Evolutionary conservation across 176 grass and related monocot genomes (phyloP).

Genomic region (Musa itinerans): DNA sequence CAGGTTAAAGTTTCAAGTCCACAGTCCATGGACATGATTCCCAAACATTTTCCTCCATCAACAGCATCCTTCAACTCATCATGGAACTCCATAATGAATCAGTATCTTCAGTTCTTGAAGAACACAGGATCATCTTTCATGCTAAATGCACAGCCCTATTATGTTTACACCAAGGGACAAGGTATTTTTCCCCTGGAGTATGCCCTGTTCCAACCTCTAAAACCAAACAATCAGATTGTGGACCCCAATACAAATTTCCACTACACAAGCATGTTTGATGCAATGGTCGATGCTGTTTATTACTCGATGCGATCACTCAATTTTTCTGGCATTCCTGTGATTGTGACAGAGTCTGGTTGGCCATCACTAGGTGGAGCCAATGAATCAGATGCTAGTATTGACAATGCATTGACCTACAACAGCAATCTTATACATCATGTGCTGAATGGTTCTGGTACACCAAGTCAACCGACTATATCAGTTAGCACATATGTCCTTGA

Average conservation of each 20-base stretch:
- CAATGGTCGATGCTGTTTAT: conserved; percentile 87
- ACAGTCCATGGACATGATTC: conserved; percentile 67
- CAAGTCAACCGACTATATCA: conserved; percentile 58
- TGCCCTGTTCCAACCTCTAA: conserved; percentile 62
- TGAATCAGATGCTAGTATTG: conserved; percentile 77
- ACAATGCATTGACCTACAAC: conserved; percentile 96
- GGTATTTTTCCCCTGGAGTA: conserved; percentile 88
- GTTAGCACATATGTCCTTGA: conserved; percentile 75
- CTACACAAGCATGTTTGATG: conserved; percentile 96
- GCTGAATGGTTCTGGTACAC: conserved; percentile 83
- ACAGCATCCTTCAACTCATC: conserved; percentile 86
- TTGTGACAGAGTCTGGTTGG: conserved; percentile 90
- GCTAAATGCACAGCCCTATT: conserved; percentile 96
- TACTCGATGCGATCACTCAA: conserved; percentile 85
- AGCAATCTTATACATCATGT: conserved; percentile 72
- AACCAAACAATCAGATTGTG: conserved; percentile 63
- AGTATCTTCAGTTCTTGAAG: conserved; percentile 82
- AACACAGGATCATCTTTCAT: conserved; percentile 66
- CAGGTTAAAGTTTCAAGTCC: conserved; percentile 82
- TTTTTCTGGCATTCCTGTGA: conserved; percentile 69
- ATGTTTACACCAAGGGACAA: conserved; percentile 60
- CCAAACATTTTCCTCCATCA: conserved; percentile 70
- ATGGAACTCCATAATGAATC: conserved; percentile 71
- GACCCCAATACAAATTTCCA: conserved; percentile 79
- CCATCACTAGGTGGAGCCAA: conserved; percentile 69